Evolutionary conservation across 2,329 filamentous ascomycete genomes (phyloP), one percentile per base, ranked within the genome.

Genomic region (Trichoderma sp.): DNA sequence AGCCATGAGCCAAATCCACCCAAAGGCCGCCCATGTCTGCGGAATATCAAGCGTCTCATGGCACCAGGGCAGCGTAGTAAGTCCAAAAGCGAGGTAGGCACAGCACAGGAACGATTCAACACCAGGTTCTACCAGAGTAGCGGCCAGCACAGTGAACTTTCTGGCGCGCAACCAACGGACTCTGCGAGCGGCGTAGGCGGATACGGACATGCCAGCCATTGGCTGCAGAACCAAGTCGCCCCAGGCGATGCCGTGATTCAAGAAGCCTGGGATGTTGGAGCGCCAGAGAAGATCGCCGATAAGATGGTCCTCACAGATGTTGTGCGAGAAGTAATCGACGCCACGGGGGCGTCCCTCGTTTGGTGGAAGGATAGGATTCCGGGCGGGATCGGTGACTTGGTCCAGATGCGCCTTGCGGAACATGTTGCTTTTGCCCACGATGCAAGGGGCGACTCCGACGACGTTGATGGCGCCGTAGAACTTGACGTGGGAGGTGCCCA

Each of bases 401-500:
- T 97, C 88, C 39, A 99, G 87, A 74, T 99, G 94, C 0, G 92
- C 92, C 70, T 91, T 92, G 68, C 95, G 91, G 80, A 98, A 99
- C 94, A 99, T 98, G 81, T 96, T 98, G 74, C 93, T 97, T 81
- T 99, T 99, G 60, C 95, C 95, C 25, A 98, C 90, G 68, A 97
- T 91, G 79, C 95, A 99, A 9, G 96, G 95, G 0, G 95, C 95
- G 63, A 98, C 81, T 4, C 91, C 86, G 17, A 97, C 92, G 0
- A 92, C 92, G 79, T 98, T 98, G 84, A 99, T 99, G 70, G 94
- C 95, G 9, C 90, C 91, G 81, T 99, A 99, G 84, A 99, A 98
- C 77, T 99, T 99, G 73, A 93, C 93, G 78, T 99, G 95, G 0
- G 93, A 89, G 0, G 93, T 95, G 0, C 93, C 90, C 85, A 99